phyloP scores from a whole-genome alignment of 1,284 basidiomycete species.

The Cutaneotrichosporon sp. region DNA sequence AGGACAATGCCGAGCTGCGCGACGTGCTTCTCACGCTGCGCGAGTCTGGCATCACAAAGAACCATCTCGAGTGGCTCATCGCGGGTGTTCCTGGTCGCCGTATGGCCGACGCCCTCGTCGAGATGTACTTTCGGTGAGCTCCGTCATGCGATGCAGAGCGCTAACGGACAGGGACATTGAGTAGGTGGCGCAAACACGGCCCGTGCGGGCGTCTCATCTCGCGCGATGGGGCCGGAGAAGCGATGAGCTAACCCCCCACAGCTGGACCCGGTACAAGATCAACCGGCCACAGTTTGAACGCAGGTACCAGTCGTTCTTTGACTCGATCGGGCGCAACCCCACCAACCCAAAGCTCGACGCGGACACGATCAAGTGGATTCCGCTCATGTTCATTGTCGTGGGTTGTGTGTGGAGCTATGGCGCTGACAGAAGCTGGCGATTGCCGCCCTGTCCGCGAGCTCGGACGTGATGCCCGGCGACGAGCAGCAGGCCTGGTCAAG shows the following conservation, averaged over 20 bases:
- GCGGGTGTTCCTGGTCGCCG: constrained; percentile 51
- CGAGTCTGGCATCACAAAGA: constrained; percentile 53
- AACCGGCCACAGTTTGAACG: constrained; percentile 52
- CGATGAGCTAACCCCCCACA: constrained; percentile 15
- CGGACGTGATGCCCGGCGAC: constrained; percentile 48
- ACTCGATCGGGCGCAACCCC: constrained; percentile 49
- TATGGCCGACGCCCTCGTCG: constrained; percentile 53
- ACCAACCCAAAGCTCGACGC: constrained; percentile 51
- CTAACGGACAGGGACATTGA: constrained; percentile 23
- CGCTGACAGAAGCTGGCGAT: constrained; percentile 50
- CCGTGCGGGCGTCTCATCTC: background rate
- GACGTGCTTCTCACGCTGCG: constrained; percentile 50
- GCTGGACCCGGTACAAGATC: constrained; percentile 57
- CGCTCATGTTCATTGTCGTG: constrained; percentile 55
- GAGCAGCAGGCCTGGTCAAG: constrained; percentile 52
- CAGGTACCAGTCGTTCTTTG: constrained; percentile 51
- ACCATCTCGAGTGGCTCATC: constrained; percentile 52
- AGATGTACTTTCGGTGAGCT: constrained; percentile 51
- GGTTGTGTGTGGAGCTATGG: constrained; percentile 18
- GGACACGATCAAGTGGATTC: constrained; percentile 54
- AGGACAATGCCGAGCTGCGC: constrained; percentile 47
- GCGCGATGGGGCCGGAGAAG: background rate
- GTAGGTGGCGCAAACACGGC: constrained; percentile 12
- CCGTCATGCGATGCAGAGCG: background rate
- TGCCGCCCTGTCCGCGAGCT: constrained; percentile 51